A percentile compares a stretch with the other conserved stretches of the same genome.
These are phyloP conservation scores for Murraya paniculata DNA, from an alignment of 345 rosid species.

Conservation along the genomic window DNA sequence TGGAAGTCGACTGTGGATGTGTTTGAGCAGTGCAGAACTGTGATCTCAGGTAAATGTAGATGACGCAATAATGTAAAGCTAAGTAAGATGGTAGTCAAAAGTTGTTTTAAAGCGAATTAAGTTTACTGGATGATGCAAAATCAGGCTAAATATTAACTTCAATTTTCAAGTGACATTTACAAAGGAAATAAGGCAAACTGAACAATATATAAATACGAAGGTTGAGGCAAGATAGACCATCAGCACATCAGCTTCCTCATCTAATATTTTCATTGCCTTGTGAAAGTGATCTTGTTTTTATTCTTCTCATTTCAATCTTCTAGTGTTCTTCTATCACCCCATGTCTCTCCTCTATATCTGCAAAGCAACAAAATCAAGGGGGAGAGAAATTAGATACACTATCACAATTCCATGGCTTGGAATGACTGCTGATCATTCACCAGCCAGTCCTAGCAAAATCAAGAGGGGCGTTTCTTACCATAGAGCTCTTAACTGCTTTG, in stretches of 20 bases:
- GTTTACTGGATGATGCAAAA: not conserved
- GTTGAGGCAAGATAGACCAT: not conserved
- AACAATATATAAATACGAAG: not conserved
- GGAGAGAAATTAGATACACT: not conserved
- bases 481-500: not conserved
- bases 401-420: not conserved
- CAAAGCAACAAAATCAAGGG: not conserved
- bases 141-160: not conserved
- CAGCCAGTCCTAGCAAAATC: not conserved
- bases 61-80: not conserved
- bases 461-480: not conserved
- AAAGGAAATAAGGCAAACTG: not conserved
- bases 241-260: not conserved
- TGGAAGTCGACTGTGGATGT: not conserved
- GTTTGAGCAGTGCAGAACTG: not conserved
- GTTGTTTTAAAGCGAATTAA: not conserved
- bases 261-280: not conserved
- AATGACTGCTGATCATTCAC: not conserved
- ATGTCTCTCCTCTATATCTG: not conserved
- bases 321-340: not conserved
- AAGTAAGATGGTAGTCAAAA: not conserved
- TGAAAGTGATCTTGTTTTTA: not conserved
- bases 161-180: not conserved
- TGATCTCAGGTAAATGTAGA: not conserved
- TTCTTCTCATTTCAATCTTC: not conserved